phyloP scores from a whole-genome alignment of 1,284 basidiomycete genomes.

The Veloporphyrellus conicus region DNA sequence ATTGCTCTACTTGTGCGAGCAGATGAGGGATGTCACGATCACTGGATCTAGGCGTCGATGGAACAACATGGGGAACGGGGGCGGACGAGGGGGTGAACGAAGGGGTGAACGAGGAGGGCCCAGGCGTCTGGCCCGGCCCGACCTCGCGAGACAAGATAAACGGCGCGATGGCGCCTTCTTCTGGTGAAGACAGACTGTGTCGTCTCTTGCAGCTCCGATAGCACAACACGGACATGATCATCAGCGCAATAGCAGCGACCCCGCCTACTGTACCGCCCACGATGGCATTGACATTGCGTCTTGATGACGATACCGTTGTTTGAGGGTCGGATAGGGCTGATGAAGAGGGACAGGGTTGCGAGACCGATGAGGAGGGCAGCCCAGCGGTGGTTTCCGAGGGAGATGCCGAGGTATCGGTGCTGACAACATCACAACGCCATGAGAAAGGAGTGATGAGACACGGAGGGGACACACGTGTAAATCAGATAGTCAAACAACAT shows the following conservation, averaged over 20 bases:
- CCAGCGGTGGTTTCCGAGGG: not conserved
- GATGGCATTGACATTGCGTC: not conserved
- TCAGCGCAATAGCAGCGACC: not conserved
- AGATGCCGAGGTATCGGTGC: not conserved
- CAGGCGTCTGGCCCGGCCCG: too few species aligned
- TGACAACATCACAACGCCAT: too few species aligned
- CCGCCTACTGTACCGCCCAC: slow-evolving; percentile 10
- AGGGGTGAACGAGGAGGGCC: too few species aligned
- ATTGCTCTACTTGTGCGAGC: slow-evolving; percentile 3
- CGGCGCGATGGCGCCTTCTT: too few species aligned
- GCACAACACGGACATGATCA: not conserved
- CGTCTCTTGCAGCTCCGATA: not conserved
- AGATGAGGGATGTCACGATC: not conserved
- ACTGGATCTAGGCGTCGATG: not conserved
- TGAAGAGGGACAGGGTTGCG: too few species aligned
- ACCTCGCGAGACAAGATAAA: too few species aligned
- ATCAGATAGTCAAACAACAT: slow-evolving; percentile 19
- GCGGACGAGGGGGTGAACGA: too few species aligned
- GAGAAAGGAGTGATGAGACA: too few species aligned
- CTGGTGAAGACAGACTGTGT: too few species aligned
- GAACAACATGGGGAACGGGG: not conserved
- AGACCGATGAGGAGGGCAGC: too few species aligned
- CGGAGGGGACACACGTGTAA: slow-evolving; percentile 2
- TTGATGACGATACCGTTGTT: not conserved
- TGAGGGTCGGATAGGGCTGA: not conserved